Conservation (phyloP, 495 filamentous ascomycete species). For the Cercophora newfieldiana region DNA sequence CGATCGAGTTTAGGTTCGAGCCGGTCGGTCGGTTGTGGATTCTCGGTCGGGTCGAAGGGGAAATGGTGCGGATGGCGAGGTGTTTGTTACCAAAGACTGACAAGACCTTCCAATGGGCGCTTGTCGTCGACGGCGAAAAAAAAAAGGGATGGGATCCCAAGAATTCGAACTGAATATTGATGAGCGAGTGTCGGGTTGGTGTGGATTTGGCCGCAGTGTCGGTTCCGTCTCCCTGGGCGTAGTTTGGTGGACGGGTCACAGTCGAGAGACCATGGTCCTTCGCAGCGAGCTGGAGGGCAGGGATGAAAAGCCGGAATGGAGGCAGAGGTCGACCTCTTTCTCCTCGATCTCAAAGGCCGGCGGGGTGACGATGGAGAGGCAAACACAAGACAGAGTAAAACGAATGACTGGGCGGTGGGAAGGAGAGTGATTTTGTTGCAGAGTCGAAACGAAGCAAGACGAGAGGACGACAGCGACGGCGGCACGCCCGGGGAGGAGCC, state of each 20-base stretch:
- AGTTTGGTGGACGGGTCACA: slow-evolving; percentile 28
- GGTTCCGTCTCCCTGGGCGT: slow-evolving; percentile 24
- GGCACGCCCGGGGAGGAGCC: slow-evolving; percentile 18
- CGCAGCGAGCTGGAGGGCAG: slow-evolving; percentile 22
- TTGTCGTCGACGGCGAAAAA: slow-evolving; percentile 13
- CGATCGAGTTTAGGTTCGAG: background rate
- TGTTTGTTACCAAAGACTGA: slow-evolving; percentile 16
- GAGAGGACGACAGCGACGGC: slow-evolving; percentile 7
- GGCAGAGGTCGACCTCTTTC: slow-evolving; percentile 12
- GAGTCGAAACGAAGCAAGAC: slow-evolving; percentile 15
- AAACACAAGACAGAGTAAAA: slow-evolving; percentile 23
- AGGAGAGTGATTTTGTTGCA: slow-evolving; percentile 35
- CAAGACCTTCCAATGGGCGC: slow-evolving; percentile 25
- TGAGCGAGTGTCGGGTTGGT: slow-evolving; percentile 29
- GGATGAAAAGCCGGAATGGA: slow-evolving; percentile 12
- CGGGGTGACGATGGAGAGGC: slow-evolving; percentile 25
- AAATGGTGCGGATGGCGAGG: background rate
- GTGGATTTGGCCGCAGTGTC: slow-evolving; percentile 14
- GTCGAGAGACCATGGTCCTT: slow-evolving; percentile 30
- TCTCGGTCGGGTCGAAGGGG: background rate
- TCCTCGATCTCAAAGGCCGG: slow-evolving; percentile 10
- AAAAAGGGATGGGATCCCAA: slow-evolving; percentile 11
- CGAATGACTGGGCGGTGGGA: slow-evolving; percentile 35
- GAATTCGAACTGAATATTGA: slow-evolving; percentile 25
- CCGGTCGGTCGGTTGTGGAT: slow-evolving; percentile 5